Conservation (phyloP, 768 basidiomycete species). For the Artomyces pyxidatus region DNA sequence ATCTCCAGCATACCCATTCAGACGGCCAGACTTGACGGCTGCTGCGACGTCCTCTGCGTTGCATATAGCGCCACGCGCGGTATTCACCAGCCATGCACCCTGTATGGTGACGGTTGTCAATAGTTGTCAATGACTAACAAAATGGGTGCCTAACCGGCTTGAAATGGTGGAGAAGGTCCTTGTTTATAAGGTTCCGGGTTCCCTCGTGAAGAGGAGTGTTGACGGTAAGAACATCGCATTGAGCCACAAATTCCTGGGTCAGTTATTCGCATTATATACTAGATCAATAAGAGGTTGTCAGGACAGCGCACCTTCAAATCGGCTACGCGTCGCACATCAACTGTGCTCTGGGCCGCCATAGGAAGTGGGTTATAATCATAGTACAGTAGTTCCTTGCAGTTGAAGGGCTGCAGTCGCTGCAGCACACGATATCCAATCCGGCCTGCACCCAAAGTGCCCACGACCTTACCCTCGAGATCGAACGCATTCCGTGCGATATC, state of each 20-base stretch:
- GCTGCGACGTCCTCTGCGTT: conserved; percentile 71
- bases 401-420: conserved; percentile 68
- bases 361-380: conserved; percentile 77
- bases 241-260: conserved; percentile 15
- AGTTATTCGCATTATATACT: too few relatives aligned
- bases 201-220: not conserved
- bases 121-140: conserved; percentile 7
- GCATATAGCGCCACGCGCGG: conserved; percentile 86
- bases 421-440: conserved; percentile 47
- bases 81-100: conserved; percentile 93
- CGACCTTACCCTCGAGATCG: conserved; percentile 85
- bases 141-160: conserved; percentile 51
- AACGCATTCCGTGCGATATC: conserved; percentile 74
- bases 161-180: conserved; percentile 63
- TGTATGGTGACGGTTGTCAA: conserved; percentile 22
- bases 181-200: not conserved
- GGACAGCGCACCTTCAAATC: conserved; percentile 53
- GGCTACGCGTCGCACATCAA: conserved; percentile 66
- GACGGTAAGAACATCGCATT: conserved; percentile 75
- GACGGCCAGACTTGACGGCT: conserved; percentile 67
- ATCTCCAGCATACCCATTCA: conserved; percentile 32
- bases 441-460: conserved; percentile 46
- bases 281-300: conserved; percentile 14
- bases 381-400: conserved; percentile 85
- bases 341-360: conserved; percentile 55